These are phyloP conservation scores for Eucalyptus coolabah DNA, from an alignment of 345 rosid species.

Conservation along the genomic window DNA sequence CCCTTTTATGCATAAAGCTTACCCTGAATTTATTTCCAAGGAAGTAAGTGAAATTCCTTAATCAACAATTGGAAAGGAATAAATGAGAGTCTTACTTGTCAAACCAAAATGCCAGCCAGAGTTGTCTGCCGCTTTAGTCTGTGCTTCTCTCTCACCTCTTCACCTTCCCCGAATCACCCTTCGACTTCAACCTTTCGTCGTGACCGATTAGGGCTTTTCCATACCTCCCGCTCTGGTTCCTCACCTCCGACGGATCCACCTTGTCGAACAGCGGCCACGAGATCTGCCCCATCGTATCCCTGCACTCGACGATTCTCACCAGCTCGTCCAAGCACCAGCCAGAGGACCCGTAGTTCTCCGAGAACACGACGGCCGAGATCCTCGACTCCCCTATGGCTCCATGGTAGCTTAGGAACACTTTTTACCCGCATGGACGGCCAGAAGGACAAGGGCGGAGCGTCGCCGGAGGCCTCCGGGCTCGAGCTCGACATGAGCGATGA, in stretches of 20 bases:
- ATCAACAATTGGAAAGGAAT: not conserved
- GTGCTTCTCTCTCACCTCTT: conserved; percentile 4
- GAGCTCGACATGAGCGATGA: too few species aligned
- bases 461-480: too few species aligned
- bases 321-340: conserved; percentile 13
- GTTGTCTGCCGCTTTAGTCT: not conserved
- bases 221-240: not conserved
- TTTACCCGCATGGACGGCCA: not conserved
- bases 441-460: not conserved
- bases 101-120: not conserved
- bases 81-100: not conserved
- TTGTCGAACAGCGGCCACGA: conserved; percentile 4
- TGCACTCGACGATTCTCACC: not conserved
- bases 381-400: conserved; percentile 2
- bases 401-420: conserved; percentile 15
- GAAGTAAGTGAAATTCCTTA: not conserved
- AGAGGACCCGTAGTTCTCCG: conserved; percentile 3
- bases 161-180: not conserved
- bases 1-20: not conserved
- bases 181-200: not conserved
- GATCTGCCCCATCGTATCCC: not conserved
- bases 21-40: not conserved
- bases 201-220: not conserved
- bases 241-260: conserved; percentile 3
- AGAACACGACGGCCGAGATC: not conserved